A percentile compares a stretch with the other conserved stretches of the same genome.
These are phyloP conservation scores for Talaromyces rugulosus DNA, from an alignment of 2,329 filamentous ascomycete species.

Conservation along the genomic window DNA sequence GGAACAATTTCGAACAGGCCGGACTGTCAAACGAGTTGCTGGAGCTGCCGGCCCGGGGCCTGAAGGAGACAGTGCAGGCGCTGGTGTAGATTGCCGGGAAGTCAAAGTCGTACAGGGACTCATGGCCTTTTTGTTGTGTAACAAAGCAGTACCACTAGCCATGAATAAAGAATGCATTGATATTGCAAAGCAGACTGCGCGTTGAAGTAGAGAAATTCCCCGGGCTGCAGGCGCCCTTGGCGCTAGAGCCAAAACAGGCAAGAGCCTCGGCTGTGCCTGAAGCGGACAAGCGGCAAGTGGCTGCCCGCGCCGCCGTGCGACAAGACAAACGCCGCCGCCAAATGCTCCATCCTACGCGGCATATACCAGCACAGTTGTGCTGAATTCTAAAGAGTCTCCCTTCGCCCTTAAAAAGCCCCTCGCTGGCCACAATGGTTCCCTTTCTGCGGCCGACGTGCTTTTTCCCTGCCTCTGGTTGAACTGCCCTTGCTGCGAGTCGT, in stretches of 20 bases:
- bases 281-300: not conserved
- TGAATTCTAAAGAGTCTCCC: not conserved
- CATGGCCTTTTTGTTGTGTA: not conserved
- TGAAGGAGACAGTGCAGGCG: not conserved
- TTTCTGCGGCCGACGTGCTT: not conserved
- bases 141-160: not conserved
- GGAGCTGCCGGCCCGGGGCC: constrained; percentile 3
- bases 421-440: constrained; percentile 8
- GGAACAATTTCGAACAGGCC: constrained; percentile 14
- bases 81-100: not conserved
- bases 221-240: not conserved
- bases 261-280: not conserved
- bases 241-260: not conserved
- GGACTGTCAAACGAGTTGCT: constrained; percentile 14
- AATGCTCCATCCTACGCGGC: constrained; percentile 41
- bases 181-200: too few species aligned
- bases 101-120: not conserved
- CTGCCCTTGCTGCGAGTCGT: not conserved
- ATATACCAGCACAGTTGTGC: constrained; percentile 37
- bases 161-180: not conserved
- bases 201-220: not conserved
- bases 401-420: constrained; percentile 7
- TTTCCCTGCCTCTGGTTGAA: not conserved
- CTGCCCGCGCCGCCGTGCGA: not conserved
- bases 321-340: not conserved